Evolutionary conservation across 202 grass and related monocot species (phyloP).

Genomic region (Zizania palustris): DNA sequence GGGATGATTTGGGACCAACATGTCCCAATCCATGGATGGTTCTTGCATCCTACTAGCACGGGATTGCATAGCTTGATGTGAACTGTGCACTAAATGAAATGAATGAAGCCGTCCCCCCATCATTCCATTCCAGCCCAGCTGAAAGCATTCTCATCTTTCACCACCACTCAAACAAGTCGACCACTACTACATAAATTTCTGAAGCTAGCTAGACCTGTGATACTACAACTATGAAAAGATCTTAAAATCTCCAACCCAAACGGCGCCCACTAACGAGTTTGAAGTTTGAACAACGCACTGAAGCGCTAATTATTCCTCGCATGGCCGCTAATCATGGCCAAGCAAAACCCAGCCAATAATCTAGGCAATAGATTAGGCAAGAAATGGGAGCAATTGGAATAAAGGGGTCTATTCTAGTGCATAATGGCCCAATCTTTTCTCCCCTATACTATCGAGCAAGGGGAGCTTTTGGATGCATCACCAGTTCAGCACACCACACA

Average conservation of each 20-base stretch:
- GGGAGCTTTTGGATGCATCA: slow-evolving; percentile 48
- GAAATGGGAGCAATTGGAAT: slow-evolving; percentile 48
- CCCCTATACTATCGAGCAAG: slow-evolving; percentile 36
- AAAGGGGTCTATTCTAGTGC: slow-evolving; percentile 56
- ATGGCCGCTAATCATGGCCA: slow-evolving; percentile 46
- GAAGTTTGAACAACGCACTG: slow-evolving; percentile 55
- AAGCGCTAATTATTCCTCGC: slow-evolving; percentile 48
- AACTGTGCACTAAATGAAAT: slow-evolving; percentile 41
- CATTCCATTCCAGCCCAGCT: neutral
- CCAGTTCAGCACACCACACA: slow-evolving; percentile 23
- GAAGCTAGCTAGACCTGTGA: neutral
- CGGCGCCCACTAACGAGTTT: slow-evolving; percentile 44
- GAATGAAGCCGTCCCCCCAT: slow-evolving; percentile 3
- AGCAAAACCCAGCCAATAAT: slow-evolving; percentile 33
- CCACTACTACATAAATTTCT: neutral
- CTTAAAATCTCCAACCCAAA: slow-evolving; percentile 23
- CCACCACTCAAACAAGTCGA: neutral
- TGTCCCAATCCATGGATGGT: slow-evolving; percentile 44
- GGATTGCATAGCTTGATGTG: slow-evolving; percentile 53
- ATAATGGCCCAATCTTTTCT: slow-evolving; percentile 31
- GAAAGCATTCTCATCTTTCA: neutral
- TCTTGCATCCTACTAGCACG: slow-evolving; percentile 22
- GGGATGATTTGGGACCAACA: neutral
- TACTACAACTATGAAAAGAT: slow-evolving; percentile 28
- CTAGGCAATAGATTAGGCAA: slow-evolving; percentile 25